Base-by-base conservation (phyloP, 306 rosid species). In the Fragaria iinumae region DNA sequence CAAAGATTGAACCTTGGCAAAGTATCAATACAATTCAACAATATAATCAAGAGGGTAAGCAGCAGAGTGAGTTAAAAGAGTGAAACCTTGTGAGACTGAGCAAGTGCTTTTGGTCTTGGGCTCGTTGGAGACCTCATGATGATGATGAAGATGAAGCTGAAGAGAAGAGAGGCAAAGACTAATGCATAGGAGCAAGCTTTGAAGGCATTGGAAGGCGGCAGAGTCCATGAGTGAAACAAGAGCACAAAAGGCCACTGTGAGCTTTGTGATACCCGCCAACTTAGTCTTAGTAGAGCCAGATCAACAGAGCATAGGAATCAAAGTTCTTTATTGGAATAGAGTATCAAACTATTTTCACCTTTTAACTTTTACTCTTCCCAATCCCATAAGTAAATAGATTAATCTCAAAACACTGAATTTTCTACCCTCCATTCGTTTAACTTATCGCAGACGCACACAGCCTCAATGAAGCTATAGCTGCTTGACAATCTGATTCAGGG, bases 191-290 rank as follows among this genome's bases (percentile, higher is more conserved):
- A n/a, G 1, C 2, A 65, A 44, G 59, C 64, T 74, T 73, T 45
- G 76, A 74, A 52, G 79, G 43, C 25, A 21, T 43, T 67, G 39
- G 44, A 25, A 73, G 27, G 67, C 78, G 84, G 74, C 71, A 23
- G 41, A 76, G 23, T 36, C 74, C 65, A 48, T 72, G 78, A 76
- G 39, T 71, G 72, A 53, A 81, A 72, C 70, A 65, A 67, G 36
- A 49, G 45, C 79, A 66, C 23, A 53, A 77, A 68, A 68, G 43
- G 67, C 67, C 84, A 64, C 10, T 18, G 50, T 38, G 36, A 27
- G 49, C 78, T n/a, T 77, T 64, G 81, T 50, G 56, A 17, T 77
- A 57, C 73, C 75, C 84, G 78, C 81, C 81, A 75, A 69, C 4
- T 13, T 4, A 21, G n/a, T 27, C 78, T 74, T 13, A 60, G 45